Evolutionary conservation across 2,329 filamentous ascomycete genomes (phyloP).

Genomic region (Neofusicoccum sp.): DNA sequence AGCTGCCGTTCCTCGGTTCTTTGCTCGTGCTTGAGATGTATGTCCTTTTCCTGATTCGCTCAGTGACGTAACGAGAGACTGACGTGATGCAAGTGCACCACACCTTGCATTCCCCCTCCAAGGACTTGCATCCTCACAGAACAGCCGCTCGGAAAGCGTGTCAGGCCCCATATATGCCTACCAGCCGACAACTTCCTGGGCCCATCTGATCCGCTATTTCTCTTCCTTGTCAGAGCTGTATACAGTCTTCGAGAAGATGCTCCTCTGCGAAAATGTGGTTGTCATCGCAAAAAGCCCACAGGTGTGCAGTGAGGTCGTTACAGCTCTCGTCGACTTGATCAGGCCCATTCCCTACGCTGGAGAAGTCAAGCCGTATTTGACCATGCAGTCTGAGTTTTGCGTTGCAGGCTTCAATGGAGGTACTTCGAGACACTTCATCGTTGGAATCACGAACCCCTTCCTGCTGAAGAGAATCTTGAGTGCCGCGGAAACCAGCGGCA

Average conservation of each 20-base stretch:
- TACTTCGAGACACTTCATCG: constrained; percentile 37
- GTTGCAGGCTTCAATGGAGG: constrained; percentile 40
- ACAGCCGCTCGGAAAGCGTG: constrained; percentile 17
- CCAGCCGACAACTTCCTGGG: constrained; percentile 40
- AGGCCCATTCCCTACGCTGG: constrained; percentile 42
- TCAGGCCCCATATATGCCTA: constrained; percentile 37
- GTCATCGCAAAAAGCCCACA: constrained; percentile 43
- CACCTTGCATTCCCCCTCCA: constrained; percentile 42
- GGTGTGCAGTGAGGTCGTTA: constrained; percentile 40
- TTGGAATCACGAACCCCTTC: constrained; percentile 44
- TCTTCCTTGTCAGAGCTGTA: constrained; percentile 43
- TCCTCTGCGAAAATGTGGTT: constrained; percentile 41
- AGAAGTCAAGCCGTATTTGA: constrained; percentile 41
- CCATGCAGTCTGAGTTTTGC: constrained; percentile 44
- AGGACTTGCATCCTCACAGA: constrained; percentile 28
- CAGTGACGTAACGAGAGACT: background rate
- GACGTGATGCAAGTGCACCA: constrained; percentile 28
- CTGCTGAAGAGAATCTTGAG: constrained; percentile 39
- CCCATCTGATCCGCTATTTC: constrained; percentile 39
- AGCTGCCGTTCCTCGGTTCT: constrained; percentile 41
- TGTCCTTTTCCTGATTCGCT: background rate
- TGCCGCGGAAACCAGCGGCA: constrained; percentile 34
- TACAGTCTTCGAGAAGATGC: constrained; percentile 39
- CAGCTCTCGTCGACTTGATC: constrained; percentile 40
- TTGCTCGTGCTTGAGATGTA: constrained; percentile 38